Percentiles rank a stretch among this genome's conserved stretches.
These are phyloP conservation scores for Fusarium pseudoanthophilum DNA, from an alignment of 2,329 filamentous ascomycete species.

Conservation along the genomic window DNA sequence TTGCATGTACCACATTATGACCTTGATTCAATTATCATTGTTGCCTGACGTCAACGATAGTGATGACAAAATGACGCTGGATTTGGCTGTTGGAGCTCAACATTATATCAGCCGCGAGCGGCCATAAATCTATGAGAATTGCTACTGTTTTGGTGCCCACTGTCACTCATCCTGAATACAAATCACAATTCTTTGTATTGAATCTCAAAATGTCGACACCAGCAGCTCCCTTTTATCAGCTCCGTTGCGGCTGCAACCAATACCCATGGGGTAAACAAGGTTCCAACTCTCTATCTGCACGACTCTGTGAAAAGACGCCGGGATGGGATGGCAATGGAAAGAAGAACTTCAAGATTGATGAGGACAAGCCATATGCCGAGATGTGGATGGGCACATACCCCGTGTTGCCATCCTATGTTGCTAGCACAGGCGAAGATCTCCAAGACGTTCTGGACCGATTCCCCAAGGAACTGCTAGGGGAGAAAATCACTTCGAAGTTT, in stretches of 20 bases:
- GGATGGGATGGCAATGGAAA: conserved; percentile 49
- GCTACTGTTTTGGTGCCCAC: no score
- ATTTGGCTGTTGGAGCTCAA: not conserved
- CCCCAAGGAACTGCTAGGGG: conserved; percentile 71
- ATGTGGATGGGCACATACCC: conserved; percentile 86
- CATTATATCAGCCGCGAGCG: not conserved
- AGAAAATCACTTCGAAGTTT: conserved; percentile 68
- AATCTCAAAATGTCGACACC: conserved; percentile 32
- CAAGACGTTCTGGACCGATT: conserved; percentile 71
- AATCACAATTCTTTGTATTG: not conserved
- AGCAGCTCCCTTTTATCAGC: conserved; percentile 54
- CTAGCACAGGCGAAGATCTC: conserved; percentile 71
- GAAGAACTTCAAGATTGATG: conserved; percentile 69
- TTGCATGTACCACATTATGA: not conserved
- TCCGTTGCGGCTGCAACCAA: conserved; percentile 63
- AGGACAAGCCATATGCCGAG: conserved; percentile 70
- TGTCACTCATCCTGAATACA: not conserved
- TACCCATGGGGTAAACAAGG: conserved; percentile 80
- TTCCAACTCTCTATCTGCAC: conserved; percentile 71
- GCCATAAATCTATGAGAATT: not conserved
- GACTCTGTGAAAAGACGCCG: conserved; percentile 72
- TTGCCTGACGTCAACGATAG: conserved; percentile 39
- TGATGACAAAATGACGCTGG: conserved; percentile 39
- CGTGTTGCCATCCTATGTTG: conserved; percentile 71
- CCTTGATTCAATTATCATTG: conserved; percentile 13